Evolutionary conservation across 2,329 filamentous ascomycete genomes (phyloP).

Genomic region (Ceratocystis ficicola): DNA sequence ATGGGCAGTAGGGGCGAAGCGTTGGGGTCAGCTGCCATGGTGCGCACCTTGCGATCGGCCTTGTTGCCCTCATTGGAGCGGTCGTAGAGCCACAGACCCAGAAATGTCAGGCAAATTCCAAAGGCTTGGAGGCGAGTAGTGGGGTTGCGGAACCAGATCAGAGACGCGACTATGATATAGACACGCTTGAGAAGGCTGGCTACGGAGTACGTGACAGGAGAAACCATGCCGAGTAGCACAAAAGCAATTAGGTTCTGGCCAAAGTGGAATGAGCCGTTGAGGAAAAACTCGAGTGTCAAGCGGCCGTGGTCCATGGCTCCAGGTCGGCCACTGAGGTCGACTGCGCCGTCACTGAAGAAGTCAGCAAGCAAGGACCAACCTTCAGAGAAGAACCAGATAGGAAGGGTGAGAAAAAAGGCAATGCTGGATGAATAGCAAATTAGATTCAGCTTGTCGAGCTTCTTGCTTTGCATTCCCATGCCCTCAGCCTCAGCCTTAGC

Average conservation of each 20-base stretch:
- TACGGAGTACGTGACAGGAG: slow-evolving; percentile 92
- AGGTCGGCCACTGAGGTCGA: slow-evolving; percentile 47
- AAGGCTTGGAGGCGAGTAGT: slow-evolving; percentile 72
- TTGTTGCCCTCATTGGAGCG: slow-evolving; percentile 79
- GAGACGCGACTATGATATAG: slow-evolving; percentile 88
- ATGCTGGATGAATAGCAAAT: slow-evolving; percentile 94
- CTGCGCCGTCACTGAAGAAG: slow-evolving; percentile 66
- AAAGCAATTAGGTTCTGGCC: slow-evolving; percentile 94
- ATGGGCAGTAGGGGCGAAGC: slow-evolving; percentile 52
- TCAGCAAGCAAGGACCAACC: slow-evolving; percentile 66
- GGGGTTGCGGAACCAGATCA: slow-evolving; percentile 88
- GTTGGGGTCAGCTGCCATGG: slow-evolving; percentile 37
- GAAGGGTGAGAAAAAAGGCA: slow-evolving; percentile 75
- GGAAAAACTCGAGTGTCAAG: slow-evolving; percentile 71
- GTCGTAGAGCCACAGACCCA: slow-evolving; percentile 92
- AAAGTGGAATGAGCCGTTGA: slow-evolving; percentile 96
- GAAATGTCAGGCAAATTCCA: slow-evolving; percentile 78
- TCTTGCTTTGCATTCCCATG: slow-evolving; percentile 48
- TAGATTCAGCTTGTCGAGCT: slow-evolving; percentile 92
- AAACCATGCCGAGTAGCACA: slow-evolving; percentile 79
- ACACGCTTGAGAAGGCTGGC: slow-evolving; percentile 94
- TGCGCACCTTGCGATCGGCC: slow-evolving; percentile 68
- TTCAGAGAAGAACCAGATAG: slow-evolving; percentile 89
- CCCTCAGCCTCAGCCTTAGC: slow-evolving; percentile 70
- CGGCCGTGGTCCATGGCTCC: slow-evolving; percentile 66